Percentiles rank a stretch among this genome's conserved stretches.
These are phyloP conservation scores for Claviceps sp. DNA, from an alignment of 2,329 filamentous ascomycete species.

Conservation along the genomic window DNA sequence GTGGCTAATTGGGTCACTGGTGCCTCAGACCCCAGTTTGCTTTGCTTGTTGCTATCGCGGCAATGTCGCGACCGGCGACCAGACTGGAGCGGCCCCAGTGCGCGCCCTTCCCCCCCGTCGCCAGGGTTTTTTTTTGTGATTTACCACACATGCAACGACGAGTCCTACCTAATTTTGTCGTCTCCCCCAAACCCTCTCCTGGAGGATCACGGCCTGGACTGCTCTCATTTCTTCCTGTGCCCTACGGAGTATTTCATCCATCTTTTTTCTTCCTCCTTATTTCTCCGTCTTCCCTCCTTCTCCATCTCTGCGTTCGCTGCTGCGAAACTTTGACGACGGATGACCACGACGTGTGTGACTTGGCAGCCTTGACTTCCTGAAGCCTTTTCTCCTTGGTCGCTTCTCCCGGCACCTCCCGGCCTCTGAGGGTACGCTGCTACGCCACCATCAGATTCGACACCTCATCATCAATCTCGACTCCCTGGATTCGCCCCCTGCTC, in stretches of 20 bases:
- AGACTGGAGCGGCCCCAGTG: neutral
- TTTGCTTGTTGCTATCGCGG: neutral
- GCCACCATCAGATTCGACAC: conserved; percentile 5
- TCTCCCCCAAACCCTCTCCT: conserved; percentile 1
- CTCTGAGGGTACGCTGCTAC: conserved; percentile 7
- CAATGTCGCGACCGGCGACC: neutral
- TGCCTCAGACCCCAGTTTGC: neutral
- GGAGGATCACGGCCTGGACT: conserved; percentile 1
- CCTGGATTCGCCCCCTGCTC: neutral
- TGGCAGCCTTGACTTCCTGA: conserved; percentile 5
- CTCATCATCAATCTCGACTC: neutral
- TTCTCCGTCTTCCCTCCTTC: conserved; percentile 5
- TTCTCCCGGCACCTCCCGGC: conserved; percentile 7
- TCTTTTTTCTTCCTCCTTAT: conserved; percentile 7
- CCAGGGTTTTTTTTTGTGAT: conserved; percentile 1
- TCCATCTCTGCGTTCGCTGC: conserved; percentile 5
- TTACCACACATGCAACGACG: neutral
- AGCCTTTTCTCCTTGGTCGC: conserved; percentile 1
- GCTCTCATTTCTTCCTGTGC: neutral
- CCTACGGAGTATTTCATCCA: neutral
- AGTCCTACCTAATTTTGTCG: conserved; percentile 1
- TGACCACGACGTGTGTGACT: conserved; percentile 7
- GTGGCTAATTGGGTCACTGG: neutral
- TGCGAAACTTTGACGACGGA: neutral
- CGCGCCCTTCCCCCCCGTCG: neutral